Base-by-base conservation (phyloP, 495 filamentous ascomycete genomes). In the Aspergillus sclerotiicarbonarius region DNA sequence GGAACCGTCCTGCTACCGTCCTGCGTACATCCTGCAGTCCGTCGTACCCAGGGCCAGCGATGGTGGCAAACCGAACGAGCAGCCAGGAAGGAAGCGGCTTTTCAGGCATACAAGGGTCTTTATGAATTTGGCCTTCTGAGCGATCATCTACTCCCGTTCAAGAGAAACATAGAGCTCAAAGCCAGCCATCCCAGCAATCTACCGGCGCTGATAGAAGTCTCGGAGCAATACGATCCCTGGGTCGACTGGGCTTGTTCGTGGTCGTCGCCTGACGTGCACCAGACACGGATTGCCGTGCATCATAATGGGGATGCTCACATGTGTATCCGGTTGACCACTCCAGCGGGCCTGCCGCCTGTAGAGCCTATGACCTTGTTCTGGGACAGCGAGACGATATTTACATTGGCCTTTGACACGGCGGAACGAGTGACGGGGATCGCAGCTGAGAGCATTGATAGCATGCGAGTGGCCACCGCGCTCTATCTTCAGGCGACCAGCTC, bases 71-170 rank as follows among this genome's bases (percentile, higher is more conserved):
- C 87, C 1, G 90, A 96, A 67, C 84, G 79, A 39, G 85, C 80
- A 51, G 93, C 94, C 6, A 84, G 77, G 60, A 89, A 87, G 60
- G 94, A 97, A 65, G 87, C 90, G 3, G 90, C 91, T 0, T 94
- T 96, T 53, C 81, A 90, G 63, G 90, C 92, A 12, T 96, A 93
- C 65, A 71, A 80, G 25, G 79, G 78, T 3, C 78, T 98, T 0
- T 84, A 91, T 64, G 57, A 82, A 33, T 85, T 82, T 41, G 87
- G 87, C 0, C 73, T 96, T 20, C 71, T 97, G 19, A 91, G 92
- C 51, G 82, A 96, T 43, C 83, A 96, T 60, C 76, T 97, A 1
- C 75, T 96, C 54, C 93, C 94, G 1, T 32, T 72, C 51, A 69
- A 63, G 1, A 55, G 64, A 10, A 71, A 67, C 30, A 56, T 62